A percentile compares a stretch with the other conserved stretches of the same genome.
phyloP scores from a whole-genome alignment of 1,139 yeast species.

The Geotrichum bryndzae region DNA sequence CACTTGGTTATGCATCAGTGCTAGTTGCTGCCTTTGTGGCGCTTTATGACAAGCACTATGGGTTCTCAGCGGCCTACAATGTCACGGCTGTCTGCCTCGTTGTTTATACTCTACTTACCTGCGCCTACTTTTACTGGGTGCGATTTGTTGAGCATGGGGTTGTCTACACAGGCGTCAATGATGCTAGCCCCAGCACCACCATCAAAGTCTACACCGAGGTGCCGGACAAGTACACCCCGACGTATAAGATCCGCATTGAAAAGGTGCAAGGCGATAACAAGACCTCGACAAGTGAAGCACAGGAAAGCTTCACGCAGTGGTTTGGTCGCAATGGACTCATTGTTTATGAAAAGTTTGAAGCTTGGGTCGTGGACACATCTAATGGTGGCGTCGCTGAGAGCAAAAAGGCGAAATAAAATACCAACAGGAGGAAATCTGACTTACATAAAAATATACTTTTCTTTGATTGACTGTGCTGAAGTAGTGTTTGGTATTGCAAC shows the following conservation, averaged over 20 bases:
- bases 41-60: slow-evolving; percentile 57
- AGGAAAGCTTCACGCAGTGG: slow-evolving; percentile 26
- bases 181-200: slow-evolving; percentile 23
- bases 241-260: slow-evolving; percentile 39
- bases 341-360: slow-evolving; percentile 24
- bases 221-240: slow-evolving; percentile 41
- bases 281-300: not conserved
- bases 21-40: slow-evolving; percentile 60
- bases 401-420: slow-evolving; percentile 5
- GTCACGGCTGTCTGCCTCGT: slow-evolving; percentile 44
- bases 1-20: slow-evolving; percentile 64
- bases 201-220: slow-evolving; percentile 30
- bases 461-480: too few relatives aligned
- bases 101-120: slow-evolving; percentile 48
- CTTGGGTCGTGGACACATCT: slow-evolving; percentile 15
- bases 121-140: slow-evolving; percentile 44
- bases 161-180: slow-evolving; percentile 50
- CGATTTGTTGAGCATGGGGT: slow-evolving; percentile 49
- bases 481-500: too few relatives aligned
- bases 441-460: not conserved
- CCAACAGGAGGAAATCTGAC: too few relatives aligned
- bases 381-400: not conserved
- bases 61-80: slow-evolving; percentile 39
- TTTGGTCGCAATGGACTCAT: slow-evolving; percentile 30
- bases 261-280: not conserved